Conservation (phyloP, 495 filamentous ascomycete genomes). For the Trichoderma parareesei region DNA sequence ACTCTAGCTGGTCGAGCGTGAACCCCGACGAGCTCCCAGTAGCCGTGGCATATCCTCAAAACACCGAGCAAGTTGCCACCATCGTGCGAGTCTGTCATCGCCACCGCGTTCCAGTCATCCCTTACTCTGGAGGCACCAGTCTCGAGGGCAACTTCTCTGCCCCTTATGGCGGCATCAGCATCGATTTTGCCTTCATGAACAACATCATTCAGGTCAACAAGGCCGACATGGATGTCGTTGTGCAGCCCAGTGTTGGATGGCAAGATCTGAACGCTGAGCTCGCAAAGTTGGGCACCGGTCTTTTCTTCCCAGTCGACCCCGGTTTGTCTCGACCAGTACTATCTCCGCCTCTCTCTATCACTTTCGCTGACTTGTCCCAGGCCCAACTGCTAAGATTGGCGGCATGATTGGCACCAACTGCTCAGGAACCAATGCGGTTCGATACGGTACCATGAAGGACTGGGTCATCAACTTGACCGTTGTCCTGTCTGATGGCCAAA, state of each 20-base stretch:
- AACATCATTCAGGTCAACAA: slow-evolving; percentile 69
- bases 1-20: slow-evolving; percentile 80
- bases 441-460: slow-evolving; percentile 81
- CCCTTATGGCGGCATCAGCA: slow-evolving; percentile 74
- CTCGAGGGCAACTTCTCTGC: slow-evolving; percentile 86
- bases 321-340: slow-evolving; percentile 34
- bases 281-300: slow-evolving; percentile 54
- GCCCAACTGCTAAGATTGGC: slow-evolving; percentile 56
- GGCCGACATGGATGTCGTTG: slow-evolving; percentile 85
- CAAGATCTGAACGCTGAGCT: slow-evolving; percentile 79
- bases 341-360: not conserved
- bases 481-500: slow-evolving; percentile 67
- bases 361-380: slow-evolving; percentile 18
- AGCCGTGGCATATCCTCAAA: slow-evolving; percentile 72
- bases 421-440: slow-evolving; percentile 70
- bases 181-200: slow-evolving; percentile 86
- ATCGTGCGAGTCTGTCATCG: slow-evolving; percentile 77
- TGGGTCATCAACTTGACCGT: slow-evolving; percentile 79
- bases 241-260: slow-evolving; percentile 88
- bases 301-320: slow-evolving; percentile 88
- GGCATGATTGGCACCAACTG: slow-evolving; percentile 79
- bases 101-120: slow-evolving; percentile 77
- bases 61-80: slow-evolving; percentile 69
- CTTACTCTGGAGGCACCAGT: slow-evolving; percentile 80
- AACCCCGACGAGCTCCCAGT: slow-evolving; percentile 72